phyloP scores from a whole-genome alignment of 106 monocot genomes.

The Posidonia australis region DNA sequence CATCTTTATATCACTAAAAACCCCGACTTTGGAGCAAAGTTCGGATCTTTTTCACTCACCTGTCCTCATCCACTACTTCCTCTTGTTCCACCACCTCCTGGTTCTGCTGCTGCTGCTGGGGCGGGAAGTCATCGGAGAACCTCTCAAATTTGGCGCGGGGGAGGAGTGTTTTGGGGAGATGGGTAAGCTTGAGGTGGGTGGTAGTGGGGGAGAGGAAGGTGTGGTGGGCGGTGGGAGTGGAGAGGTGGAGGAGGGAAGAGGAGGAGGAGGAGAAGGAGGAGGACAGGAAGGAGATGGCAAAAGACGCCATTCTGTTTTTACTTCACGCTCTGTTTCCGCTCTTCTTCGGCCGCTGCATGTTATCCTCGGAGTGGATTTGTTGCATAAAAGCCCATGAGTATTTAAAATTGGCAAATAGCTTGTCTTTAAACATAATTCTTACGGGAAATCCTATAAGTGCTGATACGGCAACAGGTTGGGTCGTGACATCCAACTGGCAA shows the following conservation, averaged over 20 bases:
- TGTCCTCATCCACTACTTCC: conserved; percentile 42
- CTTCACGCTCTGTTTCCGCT: no score
- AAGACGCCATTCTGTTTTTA: not conserved
- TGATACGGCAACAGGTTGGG: no score
- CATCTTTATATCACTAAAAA: not conserved
- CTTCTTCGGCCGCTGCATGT: no score
- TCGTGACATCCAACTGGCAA: no score
- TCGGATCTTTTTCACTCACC: conserved; percentile 17
- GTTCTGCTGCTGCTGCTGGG: not conserved
- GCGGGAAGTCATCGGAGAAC: conserved; percentile 26
- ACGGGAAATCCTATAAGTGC: no score
- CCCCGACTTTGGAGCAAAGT: not conserved
- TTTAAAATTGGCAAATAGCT: no score
- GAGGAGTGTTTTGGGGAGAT: not conserved
- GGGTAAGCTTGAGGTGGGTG: not conserved
- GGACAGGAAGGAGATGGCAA: not conserved
- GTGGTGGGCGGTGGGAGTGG: not conserved
- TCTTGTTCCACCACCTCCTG: not conserved
- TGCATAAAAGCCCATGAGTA: no score
- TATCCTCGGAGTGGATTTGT: no score
- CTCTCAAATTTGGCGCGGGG: conserved; percentile 69
- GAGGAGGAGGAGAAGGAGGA: not conserved
- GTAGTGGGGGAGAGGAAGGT: not conserved
- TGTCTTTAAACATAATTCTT: no score
- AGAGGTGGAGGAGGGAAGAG: not conserved